phyloP scores from a whole-genome alignment of 2,329 filamentous ascomycete species.

The Cladophialophora exuberans region DNA sequence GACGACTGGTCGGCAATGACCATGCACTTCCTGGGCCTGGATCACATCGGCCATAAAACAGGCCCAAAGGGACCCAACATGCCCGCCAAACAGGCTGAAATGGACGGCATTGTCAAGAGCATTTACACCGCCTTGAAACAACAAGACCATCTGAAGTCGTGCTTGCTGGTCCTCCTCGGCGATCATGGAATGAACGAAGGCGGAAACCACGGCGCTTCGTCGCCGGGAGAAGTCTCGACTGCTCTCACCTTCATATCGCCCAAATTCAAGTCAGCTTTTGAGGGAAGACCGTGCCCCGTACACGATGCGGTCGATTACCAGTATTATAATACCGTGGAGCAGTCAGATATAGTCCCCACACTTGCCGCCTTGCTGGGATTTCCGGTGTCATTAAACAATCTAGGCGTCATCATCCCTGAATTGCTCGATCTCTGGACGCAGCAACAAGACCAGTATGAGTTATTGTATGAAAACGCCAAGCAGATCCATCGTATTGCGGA shows the following conservation, averaged over 20 bases:
- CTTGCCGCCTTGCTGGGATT: constrained; percentile 84
- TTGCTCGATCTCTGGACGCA: constrained; percentile 76
- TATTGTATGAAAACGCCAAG: constrained; percentile 75
- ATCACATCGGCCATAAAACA: constrained; percentile 97
- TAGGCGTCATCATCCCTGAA: constrained; percentile 81
- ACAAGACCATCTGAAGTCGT: constrained; percentile 71
- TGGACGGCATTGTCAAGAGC: constrained; percentile 78
- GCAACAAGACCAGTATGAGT: constrained; percentile 61
- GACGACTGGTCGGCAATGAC: constrained; percentile 92
- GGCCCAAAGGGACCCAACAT: constrained; percentile 88
- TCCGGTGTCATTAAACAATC: constrained; percentile 84
- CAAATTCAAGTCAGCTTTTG: constrained; percentile 66
- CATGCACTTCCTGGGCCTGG: constrained; percentile 91
- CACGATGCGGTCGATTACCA: constrained; percentile 64
- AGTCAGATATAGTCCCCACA: constrained; percentile 91
- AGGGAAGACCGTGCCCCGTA: constrained; percentile 55
- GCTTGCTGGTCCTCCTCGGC: constrained; percentile 82
- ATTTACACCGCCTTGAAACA: constrained; percentile 77
- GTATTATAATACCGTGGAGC: constrained; percentile 84
- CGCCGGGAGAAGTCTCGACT: constrained; percentile 89
- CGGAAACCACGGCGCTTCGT: constrained; percentile 94
- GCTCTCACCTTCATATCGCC: constrained; percentile 90
- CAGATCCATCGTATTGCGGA: constrained; percentile 79
- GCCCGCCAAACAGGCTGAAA: constrained; percentile 89
- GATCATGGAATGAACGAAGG: constrained; percentile 99